A percentile compares a stretch with the other conserved stretches of the same genome.
phyloP scores from a whole-genome alignment of 164 flowering plant genomes.

The Nymphaea thermarum region DNA sequence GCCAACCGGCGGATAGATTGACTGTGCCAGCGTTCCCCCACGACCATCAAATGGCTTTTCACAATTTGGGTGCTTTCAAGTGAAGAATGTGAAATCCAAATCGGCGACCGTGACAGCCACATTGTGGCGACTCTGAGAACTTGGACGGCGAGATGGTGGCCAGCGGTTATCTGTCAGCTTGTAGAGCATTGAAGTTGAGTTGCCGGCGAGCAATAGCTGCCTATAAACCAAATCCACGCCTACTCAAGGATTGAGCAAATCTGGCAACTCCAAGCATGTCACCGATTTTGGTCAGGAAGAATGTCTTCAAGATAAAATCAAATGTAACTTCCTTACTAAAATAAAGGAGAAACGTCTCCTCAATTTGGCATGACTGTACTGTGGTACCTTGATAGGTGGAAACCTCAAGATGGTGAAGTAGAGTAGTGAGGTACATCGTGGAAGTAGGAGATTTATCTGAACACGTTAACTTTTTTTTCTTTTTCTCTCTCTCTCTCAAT shows the following conservation, averaged over 20 bases:
- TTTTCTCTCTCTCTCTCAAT: too few species aligned
- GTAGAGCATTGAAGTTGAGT: slow-evolving; percentile 21
- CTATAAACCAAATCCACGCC: too few species aligned
- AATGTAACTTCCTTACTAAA: slow-evolving; percentile 21
- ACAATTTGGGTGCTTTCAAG: slow-evolving; percentile 56
- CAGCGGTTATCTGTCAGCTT: slow-evolving; percentile 41
- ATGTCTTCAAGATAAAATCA: too few species aligned
- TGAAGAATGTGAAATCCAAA: slow-evolving; percentile 43
- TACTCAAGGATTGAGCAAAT: too few species aligned
- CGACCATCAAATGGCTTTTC: slow-evolving; percentile 73
- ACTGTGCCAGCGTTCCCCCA: slow-evolving; percentile 64
- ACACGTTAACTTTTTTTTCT: too few species aligned
- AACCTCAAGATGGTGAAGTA: too few species aligned
- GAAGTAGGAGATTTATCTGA: too few species aligned
- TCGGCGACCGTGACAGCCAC: slow-evolving; percentile 18
- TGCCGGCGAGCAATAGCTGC: slow-evolving; percentile 15
- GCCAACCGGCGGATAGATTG: slow-evolving; percentile 69
- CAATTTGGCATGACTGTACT: too few species aligned
- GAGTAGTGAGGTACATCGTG: too few species aligned
- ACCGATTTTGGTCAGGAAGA: too few species aligned
- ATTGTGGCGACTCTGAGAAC: slow-evolving; percentile 23
- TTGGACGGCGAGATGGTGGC: slow-evolving; percentile 47
- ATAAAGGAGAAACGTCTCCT: slow-evolving; percentile 12
- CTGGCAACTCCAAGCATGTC: too few species aligned
- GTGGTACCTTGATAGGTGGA: too few species aligned